Percentiles rank a stretch among this genome's conserved stretches.
Conservation (phyloP, 805 yeast species). For the Brettanomyces custersianus region DNA sequence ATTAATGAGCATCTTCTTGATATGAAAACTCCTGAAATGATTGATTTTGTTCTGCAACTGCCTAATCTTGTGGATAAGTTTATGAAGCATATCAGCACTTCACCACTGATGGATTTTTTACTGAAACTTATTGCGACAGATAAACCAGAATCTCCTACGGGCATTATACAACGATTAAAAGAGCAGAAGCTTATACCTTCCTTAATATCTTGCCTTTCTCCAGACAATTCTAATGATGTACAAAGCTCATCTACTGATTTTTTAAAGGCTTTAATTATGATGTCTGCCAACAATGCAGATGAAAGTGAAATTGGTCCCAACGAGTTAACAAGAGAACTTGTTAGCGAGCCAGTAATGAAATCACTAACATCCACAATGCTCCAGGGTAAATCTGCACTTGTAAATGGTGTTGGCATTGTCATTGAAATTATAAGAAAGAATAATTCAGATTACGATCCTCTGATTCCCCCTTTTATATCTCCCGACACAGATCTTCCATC, state of each 20-base stretch:
- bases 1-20: conserved; percentile 85
- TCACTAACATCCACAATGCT: conserved; percentile 72
- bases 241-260: conserved; percentile 96
- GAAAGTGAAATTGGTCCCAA: conserved; percentile 94
- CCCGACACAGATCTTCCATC: conserved; percentile 88
- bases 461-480: conserved; percentile 76
- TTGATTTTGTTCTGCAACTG: conserved; percentile 60
- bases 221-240: conserved; percentile 55
- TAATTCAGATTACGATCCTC: conserved; percentile 89
- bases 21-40: conserved; percentile 77
- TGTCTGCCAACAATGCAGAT: conserved; percentile 86
- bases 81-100: conserved; percentile 80
- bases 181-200: conserved; percentile 67
- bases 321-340: conserved; percentile 84
- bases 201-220: conserved; percentile 61
- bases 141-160: conserved; percentile 82
- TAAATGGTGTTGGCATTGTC: conserved; percentile 90
- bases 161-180: conserved; percentile 68
- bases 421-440: conserved; percentile 93
- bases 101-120: conserved; percentile 89
- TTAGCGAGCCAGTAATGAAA: conserved; percentile 60
- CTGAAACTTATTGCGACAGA: conserved; percentile 88
- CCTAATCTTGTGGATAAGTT: conserved; percentile 69
- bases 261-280: conserved; percentile 84
- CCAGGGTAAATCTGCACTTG: conserved; percentile 74